Base-by-base conservation (phyloP, 768 basidiomycete genomes). In the Naganishia onofrii region DNA sequence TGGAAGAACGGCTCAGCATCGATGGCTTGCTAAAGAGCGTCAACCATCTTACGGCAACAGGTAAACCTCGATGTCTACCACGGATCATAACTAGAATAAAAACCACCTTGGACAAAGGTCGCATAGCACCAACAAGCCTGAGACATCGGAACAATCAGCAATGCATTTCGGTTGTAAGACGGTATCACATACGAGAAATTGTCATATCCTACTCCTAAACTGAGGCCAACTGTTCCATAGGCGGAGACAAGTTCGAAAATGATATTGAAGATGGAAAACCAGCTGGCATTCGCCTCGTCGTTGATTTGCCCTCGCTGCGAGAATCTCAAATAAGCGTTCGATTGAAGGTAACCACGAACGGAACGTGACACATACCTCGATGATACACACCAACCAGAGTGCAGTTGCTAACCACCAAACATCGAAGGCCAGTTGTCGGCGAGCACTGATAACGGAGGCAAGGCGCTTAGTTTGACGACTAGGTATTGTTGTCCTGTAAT, bases 341-440 rank as follows among this genome's bases (percentile, higher is more conserved):
- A 26, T 8, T 23, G 12, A 17, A 46, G 13, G 60, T 64, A n/a
- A 21, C 19, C 8, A 64, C 34, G 3, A 38, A 29, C 34, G 34
- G 23, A 51, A 29, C 15, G 17, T 0, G 19, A n/a, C 21, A 73
- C 85, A 70, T 71, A 91, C 92, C 85, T 97, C 96, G 71, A 96
- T 88, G 73, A 97, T 95, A 78, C 94, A 97, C 48, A 97, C 84
- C 1, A 96, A 80, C 81, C 93, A 93, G 15, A 97, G 80, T 0
- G 91, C 92, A 15, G 92, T 79, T 0, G 84, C 90, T 26, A 98
- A 80, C 93, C 93, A 96, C 95, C 94, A 96, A 86, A 97, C 92
- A 81, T 96, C 94, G 72, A 96, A 97, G 2, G 94, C 90, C 69
- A 99, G 87, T 78, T 99, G 95, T 74, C 80, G 69, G 19, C 78